A percentile compares a stretch with the other conserved stretches of the same genome.
Evolutionary conservation across 176 grass and related monocot genomes (phyloP).

Genomic region (Phragmites australis): DNA sequence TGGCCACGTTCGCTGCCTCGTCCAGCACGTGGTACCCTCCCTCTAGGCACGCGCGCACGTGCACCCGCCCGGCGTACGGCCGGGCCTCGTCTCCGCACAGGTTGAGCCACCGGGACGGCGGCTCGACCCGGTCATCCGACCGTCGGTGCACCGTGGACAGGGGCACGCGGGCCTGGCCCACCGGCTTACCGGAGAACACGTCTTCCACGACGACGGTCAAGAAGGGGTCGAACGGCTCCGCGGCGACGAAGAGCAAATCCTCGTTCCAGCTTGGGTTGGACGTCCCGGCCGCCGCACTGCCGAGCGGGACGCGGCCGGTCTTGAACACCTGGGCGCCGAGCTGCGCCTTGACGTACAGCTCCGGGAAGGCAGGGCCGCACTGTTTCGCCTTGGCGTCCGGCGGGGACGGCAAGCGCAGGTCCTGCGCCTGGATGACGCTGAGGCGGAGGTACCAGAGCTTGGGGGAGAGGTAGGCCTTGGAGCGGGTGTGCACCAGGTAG

Average conservation of each 20-base stretch:
- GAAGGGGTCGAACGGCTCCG: conserved; percentile 89
- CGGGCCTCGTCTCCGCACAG: conserved; percentile 71
- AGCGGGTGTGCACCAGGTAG: conserved; percentile 74
- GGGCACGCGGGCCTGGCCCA: conserved; percentile 72
- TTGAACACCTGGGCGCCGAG: conserved; percentile 88
- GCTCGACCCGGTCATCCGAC: conserved; percentile 70
- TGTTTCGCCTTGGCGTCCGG: conserved; percentile 58
- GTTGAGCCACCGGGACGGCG: conserved; percentile 91
- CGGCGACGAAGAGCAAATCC: conserved; percentile 90
- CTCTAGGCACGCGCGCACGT: conserved; percentile 91
- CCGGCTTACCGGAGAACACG: conserved; percentile 48
- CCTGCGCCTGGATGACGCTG: conserved; percentile 91
- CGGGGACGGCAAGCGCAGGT: conserved; percentile 59
- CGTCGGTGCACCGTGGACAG: conserved; percentile 78
- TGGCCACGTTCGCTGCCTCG: conserved; percentile 87
- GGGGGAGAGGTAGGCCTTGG: conserved; percentile 91
- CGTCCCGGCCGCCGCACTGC: conserved; percentile 54
- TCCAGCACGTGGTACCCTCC: conserved; percentile 99
- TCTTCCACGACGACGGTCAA: conserved; percentile 80
- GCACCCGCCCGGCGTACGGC: conserved; percentile 85
- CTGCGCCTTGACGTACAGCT: conserved; percentile 86
- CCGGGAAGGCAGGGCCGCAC: conserved; percentile 41
- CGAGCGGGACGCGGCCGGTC: conserved; percentile 65
- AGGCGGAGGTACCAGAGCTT: conserved; percentile 96
- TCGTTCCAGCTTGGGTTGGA: conserved; percentile 98